phyloP scores from a whole-genome alignment of 495 filamentous ascomycete genomes.

The Chaetomidium leptoderma region DNA sequence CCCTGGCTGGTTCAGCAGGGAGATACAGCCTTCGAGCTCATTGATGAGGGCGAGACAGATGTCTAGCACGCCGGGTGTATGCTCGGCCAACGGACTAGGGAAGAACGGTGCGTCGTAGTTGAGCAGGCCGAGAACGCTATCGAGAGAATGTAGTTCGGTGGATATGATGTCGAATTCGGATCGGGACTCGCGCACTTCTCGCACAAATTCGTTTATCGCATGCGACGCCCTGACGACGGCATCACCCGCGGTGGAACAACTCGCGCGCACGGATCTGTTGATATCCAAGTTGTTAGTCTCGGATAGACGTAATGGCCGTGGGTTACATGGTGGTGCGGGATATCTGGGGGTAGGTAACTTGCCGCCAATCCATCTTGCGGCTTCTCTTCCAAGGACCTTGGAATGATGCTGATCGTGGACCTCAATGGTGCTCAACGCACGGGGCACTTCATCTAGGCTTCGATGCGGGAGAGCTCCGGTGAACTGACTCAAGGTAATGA shows the following conservation, averaged over 20 bases:
- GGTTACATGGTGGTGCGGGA: not conserved
- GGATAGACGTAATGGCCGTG: not conserved
- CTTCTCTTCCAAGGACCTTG: not conserved
- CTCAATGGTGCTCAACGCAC: not conserved
- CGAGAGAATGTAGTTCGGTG: constrained; percentile 47
- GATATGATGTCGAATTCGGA: constrained; percentile 45
- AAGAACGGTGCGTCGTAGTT: constrained; percentile 42
- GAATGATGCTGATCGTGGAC: not conserved
- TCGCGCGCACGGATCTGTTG: constrained; percentile 39
- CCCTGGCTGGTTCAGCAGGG: constrained; percentile 26
- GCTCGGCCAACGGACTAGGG: constrained; percentile 34
- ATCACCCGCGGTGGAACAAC: constrained; percentile 39
- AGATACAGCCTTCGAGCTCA: constrained; percentile 35
- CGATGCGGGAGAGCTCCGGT: not conserved
- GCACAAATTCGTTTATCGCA: constrained; percentile 37
- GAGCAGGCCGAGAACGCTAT: constrained; percentile 41
- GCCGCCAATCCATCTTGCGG: constrained; percentile 9
- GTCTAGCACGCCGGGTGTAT: constrained; percentile 36
- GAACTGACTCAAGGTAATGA: not conserved
- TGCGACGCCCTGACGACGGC: constrained; percentile 32
- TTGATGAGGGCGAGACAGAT: constrained; percentile 35
- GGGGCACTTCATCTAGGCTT: not conserved
- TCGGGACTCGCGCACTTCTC: constrained; percentile 45
- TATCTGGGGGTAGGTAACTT: not conserved
- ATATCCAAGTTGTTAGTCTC: not conserved